These are phyloP conservation scores for Bryoglossum gracile DNA, from an alignment of 495 filamentous ascomycete species.

Conservation along the genomic window DNA sequence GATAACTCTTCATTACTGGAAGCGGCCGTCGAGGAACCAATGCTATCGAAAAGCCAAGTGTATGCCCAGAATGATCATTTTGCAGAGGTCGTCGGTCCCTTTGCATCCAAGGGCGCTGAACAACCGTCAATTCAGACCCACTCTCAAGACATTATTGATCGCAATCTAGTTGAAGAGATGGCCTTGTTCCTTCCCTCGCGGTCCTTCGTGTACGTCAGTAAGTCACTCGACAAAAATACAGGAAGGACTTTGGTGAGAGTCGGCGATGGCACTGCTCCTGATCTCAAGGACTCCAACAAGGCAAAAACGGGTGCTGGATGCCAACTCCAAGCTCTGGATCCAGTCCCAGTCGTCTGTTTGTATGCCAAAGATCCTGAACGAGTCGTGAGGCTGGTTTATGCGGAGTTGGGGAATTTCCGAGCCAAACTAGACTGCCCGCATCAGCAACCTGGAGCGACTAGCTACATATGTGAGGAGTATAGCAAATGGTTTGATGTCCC, in stretches of 20 bases:
- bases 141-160: conserved; percentile 2
- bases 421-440: conserved; percentile 4
- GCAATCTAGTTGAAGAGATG: not conserved
- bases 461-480: not conserved
- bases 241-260: no score
- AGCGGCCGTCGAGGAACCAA: not conserved
- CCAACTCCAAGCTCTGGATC: not conserved
- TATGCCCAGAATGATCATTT: not conserved
- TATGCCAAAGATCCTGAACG: not conserved
- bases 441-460: not conserved
- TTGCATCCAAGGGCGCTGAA: not conserved
- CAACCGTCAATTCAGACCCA: not conserved
- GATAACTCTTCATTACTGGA: not conserved
- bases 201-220: not conserved
- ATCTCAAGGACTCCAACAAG: not conserved
- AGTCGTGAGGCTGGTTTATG: conserved; percentile 1
- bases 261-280: not conserved
- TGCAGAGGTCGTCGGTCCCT: not conserved
- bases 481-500: conserved; percentile 5
- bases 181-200: not conserved
- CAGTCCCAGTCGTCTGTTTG: not conserved
- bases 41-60: not conserved
- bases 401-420: conserved; percentile 5
- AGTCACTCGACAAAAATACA: not conserved
- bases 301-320: not conserved